These are phyloP conservation scores for Ogataea salicorniae DNA, from an alignment of 805 yeast species.

Conservation along the genomic window DNA sequence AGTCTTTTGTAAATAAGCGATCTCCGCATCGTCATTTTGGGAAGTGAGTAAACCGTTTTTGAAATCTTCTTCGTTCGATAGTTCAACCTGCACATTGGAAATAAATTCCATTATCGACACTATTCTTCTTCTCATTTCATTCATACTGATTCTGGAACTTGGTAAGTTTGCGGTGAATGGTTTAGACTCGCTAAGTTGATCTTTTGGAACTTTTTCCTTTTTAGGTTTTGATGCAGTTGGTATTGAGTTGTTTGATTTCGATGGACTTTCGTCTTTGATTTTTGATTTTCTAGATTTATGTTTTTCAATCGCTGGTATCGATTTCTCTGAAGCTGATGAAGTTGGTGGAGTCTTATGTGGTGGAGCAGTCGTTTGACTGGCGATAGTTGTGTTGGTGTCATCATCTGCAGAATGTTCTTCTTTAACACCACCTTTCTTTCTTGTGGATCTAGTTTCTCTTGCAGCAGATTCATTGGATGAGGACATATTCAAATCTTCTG, in stretches of 20 bases:
- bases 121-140: conserved; percentile 83
- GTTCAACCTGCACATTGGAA: conserved; percentile 78
- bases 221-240: conserved; percentile 7
- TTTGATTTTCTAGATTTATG: conserved; percentile 13
- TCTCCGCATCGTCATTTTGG: conserved; percentile 25
- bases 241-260: neutral
- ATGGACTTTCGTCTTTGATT: conserved; percentile 5
- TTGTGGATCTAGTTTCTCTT: conserved; percentile 22
- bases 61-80: conserved; percentile 66
- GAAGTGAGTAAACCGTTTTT: conserved; percentile 32
- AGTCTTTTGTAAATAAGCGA: conserved; percentile 28
- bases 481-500: conserved; percentile 31
- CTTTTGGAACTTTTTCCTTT: conserved; percentile 15
- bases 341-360: conserved; percentile 16
- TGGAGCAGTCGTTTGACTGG: conserved; percentile 8
- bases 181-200: conserved; percentile 50
- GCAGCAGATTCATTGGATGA: conserved; percentile 25
- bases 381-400: conserved; percentile 8
- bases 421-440: conserved; percentile 16
- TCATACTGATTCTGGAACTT: conserved; percentile 63
- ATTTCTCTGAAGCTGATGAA: conserved; percentile 15
- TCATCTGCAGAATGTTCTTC: conserved; percentile 19
- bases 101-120: conserved; percentile 89
- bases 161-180: conserved; percentile 84
- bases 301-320: conserved; percentile 9